Base-by-base conservation (phyloP, 257 asterid genomes). In the Scutellaria baicalensis region DNA sequence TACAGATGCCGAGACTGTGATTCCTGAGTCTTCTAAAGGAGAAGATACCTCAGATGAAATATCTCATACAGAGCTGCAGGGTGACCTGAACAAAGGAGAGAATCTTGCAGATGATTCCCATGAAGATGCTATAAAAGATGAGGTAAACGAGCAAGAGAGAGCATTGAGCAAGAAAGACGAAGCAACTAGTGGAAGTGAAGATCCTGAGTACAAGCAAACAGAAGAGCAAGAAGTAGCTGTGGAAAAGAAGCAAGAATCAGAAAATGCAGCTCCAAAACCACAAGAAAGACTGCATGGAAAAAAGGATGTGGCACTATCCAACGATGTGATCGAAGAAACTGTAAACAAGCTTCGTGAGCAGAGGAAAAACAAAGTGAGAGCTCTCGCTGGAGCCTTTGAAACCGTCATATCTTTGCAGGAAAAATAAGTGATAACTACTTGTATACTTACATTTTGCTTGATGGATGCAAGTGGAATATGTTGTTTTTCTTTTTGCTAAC, bases 311-410 rank as follows among this genome's bases (percentile, higher is more conserved):
- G 73, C 72, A 39, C 76, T 82, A 66, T 84, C 85, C 1, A 84
- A 84, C 43, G 72, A 79, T 57, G 84, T 75, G 45, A 82, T 82
- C 9, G 86, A 84, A 85, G 89, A 82, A 68, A 84, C 87, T 14
- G 85, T 80, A 38, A 83, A 44, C 75, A 79, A 77, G 79, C 85
- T 81, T 59, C 81, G 76, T 1, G 87, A 83, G 73, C 81, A 71
- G 67, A 80, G 86, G 84, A 72, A 52, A 63, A 84, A 83, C 79
- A 78, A 67, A 70, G 93, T 87, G 74, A 77, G 62, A 79, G 90
- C 93, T 16, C 88, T 87, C 70, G 90, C 89, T n/a, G 87, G 89
- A 50, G 90, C 87, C 3, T 84, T 87, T 58, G 89, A 84, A 59
- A 75, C 82, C 5, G 82, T 87, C 27, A 87, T 87, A 57, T 80